These are phyloP conservation scores for Alnus rubra DNA, from an alignment of 306 rosid species.

Conservation along the genomic window DNA sequence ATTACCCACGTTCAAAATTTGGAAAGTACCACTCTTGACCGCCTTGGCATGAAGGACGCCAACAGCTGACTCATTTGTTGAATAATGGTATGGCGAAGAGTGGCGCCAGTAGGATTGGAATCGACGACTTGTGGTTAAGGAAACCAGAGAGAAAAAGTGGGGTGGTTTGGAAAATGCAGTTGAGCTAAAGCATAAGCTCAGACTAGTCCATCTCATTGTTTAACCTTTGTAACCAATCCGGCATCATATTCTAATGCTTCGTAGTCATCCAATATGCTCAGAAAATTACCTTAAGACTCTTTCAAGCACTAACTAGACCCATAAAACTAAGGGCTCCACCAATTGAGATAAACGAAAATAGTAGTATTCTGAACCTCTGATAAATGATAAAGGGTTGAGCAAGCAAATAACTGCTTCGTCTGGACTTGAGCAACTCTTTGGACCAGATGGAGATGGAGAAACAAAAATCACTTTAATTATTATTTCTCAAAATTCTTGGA, in stretches of 20 bases:
- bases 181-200: constrained; percentile 17
- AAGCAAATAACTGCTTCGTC: too few species aligned
- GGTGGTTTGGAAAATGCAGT: constrained; percentile 16
- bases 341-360: neutral
- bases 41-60: constrained; percentile 54
- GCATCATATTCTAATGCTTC: neutral
- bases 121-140: neutral
- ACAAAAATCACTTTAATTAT: neutral
- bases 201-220: constrained; percentile 30
- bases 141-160: constrained; percentile 9
- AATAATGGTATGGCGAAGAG: constrained; percentile 25
- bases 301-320: neutral
- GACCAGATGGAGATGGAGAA: neutral
- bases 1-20: constrained; percentile 38
- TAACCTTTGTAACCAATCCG: neutral
- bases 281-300: neutral
- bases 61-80: constrained; percentile 20
- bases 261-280: neutral
- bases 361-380: too few species aligned
- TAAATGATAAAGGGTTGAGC: too few species aligned
- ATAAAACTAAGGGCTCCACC: neutral
- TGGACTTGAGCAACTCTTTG: too few species aligned
- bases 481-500: too few species aligned
- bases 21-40: constrained; percentile 55
- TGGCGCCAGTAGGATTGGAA: constrained; percentile 35